A percentile compares a stretch with the other conserved stretches of the same genome.
phyloP scores from a whole-genome alignment of 2,329 filamentous ascomycete genomes.

The Xylariaceae sp. region DNA sequence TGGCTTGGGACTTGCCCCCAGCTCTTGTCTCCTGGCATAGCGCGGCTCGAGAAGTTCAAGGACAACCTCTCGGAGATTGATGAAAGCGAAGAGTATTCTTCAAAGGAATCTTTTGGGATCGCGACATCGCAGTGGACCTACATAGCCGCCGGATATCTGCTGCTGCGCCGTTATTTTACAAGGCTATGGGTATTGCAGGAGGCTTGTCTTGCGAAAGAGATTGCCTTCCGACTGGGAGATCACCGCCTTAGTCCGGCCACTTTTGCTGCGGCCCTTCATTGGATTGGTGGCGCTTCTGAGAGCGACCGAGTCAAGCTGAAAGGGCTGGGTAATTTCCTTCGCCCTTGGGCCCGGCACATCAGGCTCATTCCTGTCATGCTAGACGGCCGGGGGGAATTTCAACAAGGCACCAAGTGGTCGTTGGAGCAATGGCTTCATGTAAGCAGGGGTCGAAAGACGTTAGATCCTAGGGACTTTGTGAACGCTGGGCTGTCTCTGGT shows the following conservation, averaged over 20 bases:
- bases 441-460: slow-evolving; percentile 3
- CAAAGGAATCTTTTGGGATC: not conserved
- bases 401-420: slow-evolving; percentile 8
- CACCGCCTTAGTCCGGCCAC: slow-evolving; percentile 1
- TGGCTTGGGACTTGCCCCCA: slow-evolving; percentile 4
- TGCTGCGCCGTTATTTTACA: slow-evolving; percentile 12
- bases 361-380: slow-evolving; percentile 7
- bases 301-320: not conserved
- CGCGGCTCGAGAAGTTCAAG: not conserved
- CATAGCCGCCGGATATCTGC: slow-evolving; percentile 4
- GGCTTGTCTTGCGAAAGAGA: slow-evolving; percentile 6
- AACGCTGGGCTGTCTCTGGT: slow-evolving; percentile 8
- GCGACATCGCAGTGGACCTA: not conserved
- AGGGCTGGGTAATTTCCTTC: not conserved
- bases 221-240: slow-evolving; percentile 5
- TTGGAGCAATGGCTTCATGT: slow-evolving; percentile 11
- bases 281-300: not conserved
- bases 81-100: not conserved
- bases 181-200: slow-evolving; percentile 15
- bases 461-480: slow-evolving; percentile 9
- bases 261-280: not conserved
- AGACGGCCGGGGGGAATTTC: slow-evolving; percentile 3
- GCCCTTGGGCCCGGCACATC: not conserved
- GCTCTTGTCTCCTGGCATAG: slow-evolving; percentile 1
- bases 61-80: not conserved